phyloP scores from a whole-genome alignment of 192 early-diverging fungal species.

The Backusella tarrabulga region DNA sequence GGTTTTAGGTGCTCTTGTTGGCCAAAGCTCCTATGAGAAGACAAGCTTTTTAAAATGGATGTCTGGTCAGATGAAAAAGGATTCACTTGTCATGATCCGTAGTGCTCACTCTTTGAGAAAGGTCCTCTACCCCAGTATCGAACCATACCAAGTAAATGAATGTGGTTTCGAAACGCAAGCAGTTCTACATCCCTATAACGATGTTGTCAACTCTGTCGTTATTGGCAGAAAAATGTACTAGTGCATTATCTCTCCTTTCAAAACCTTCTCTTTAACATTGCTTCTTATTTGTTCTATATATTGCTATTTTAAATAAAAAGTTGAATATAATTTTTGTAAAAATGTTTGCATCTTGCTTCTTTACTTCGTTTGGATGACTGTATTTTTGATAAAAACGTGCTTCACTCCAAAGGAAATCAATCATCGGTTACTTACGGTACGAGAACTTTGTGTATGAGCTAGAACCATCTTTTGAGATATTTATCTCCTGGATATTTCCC shows the following conservation, averaged over 20 bases:
- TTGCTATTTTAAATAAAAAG: background rate
- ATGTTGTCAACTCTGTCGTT: slow-evolving; percentile 31
- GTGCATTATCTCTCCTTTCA: background rate
- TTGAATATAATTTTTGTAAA: background rate
- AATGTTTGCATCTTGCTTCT: background rate
- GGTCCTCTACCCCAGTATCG: slow-evolving; percentile 22
- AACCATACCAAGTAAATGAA: slow-evolving; percentile 6
- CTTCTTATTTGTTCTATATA: background rate
- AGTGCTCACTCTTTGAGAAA: slow-evolving; percentile 33
- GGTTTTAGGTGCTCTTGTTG: slow-evolving; percentile 25
- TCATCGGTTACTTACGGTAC: background rate
- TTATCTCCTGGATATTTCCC: background rate
- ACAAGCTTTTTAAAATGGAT: slow-evolving; percentile 12
- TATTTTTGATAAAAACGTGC: background rate
- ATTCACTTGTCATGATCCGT: slow-evolving; percentile 16
- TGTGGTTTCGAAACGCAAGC: slow-evolving; percentile 19
- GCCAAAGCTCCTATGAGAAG: slow-evolving; percentile 12
- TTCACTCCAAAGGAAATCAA: background rate
- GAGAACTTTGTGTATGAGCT: background rate
- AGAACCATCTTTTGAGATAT: background rate
- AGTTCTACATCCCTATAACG: slow-evolving; percentile 26
- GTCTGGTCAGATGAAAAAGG: slow-evolving; percentile 17
- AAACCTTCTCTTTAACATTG: background rate
- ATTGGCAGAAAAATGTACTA: slow-evolving; percentile 20
- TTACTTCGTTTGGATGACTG: background rate